These are phyloP conservation scores for Scheffersomyces titani DNA, from an alignment of 1,139 yeast genomes.

Conservation along the genomic window DNA sequence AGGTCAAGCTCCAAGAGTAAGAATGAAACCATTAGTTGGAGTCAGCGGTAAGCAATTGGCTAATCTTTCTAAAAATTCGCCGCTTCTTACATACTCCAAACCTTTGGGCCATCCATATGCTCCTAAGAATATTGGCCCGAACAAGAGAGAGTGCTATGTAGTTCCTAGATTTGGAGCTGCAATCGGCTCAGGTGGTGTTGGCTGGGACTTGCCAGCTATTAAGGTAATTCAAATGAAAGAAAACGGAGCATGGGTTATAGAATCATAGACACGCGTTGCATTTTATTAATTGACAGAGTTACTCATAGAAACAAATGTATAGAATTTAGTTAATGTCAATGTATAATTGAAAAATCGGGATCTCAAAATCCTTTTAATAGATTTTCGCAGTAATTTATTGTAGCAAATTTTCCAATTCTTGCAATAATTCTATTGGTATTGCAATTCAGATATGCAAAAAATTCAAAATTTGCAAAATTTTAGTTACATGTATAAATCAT, in stretches of 20 bases:
- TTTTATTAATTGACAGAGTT: not conserved
- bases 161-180: constrained; percentile 89
- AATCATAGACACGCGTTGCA: constrained; percentile 6
- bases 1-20: constrained; percentile 42
- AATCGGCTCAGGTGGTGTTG: constrained; percentile 79
- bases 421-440: too few species aligned
- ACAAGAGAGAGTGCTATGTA: constrained; percentile 82
- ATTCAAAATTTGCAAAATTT: too few species aligned
- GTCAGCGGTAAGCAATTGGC: constrained; percentile 74
- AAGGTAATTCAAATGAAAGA: constrained; percentile 71
- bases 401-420: too few species aligned
- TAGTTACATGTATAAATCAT: too few species aligned
- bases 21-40: constrained; percentile 79
- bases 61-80: constrained; percentile 72
- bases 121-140: constrained; percentile 63
- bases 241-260: constrained; percentile 60
- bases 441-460: too few species aligned
- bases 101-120: constrained; percentile 92
- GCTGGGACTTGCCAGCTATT: constrained; percentile 90
- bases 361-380: not conserved
- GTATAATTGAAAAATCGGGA: not conserved
- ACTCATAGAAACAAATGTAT: not conserved
- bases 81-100: constrained; percentile 79
- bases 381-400: constrained; percentile 1
- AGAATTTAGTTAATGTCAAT: not conserved